These are phyloP conservation scores for Brassica hybrid DNA, from an alignment of 441 rosid species.

Conservation along the genomic window DNA sequence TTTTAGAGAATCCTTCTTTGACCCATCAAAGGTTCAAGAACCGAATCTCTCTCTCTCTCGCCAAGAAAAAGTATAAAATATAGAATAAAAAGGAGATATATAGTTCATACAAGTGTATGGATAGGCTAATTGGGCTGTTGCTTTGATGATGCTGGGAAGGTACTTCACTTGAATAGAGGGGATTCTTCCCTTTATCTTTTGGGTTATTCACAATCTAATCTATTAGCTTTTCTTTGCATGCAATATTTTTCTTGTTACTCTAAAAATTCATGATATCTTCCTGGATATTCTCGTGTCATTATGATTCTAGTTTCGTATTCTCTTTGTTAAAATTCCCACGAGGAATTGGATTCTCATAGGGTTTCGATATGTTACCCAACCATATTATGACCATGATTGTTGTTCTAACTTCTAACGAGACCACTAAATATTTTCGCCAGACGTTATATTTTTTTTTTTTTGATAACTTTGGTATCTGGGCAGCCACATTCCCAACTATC, in stretches of 20 bases:
- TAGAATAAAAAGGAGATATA: neutral
- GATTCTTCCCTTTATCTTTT: slow-evolving; percentile 50
- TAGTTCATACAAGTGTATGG: slow-evolving; percentile 26
- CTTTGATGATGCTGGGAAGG: slow-evolving; percentile 71
- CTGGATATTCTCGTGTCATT: slow-evolving; percentile 42
- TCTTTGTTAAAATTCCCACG: slow-evolving; percentile 35
- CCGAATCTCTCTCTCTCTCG: slow-evolving; percentile 41
- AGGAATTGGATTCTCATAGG: slow-evolving; percentile 42
- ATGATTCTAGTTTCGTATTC: slow-evolving; percentile 32
- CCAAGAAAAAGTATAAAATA: slow-evolving; percentile 23
- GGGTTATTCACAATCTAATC: slow-evolving; percentile 39
- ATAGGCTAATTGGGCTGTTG: slow-evolving; percentile 46
- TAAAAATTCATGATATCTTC: slow-evolving; percentile 41
- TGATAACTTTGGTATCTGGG: too few relatives aligned
- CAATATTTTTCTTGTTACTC: slow-evolving; percentile 37
- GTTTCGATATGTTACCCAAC: slow-evolving; percentile 27
- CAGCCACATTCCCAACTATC: too few relatives aligned
- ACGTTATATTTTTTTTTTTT: neutral
- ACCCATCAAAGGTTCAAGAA: slow-evolving; percentile 48
- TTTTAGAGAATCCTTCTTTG: slow-evolving; percentile 69
- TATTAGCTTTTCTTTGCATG: slow-evolving; percentile 38
- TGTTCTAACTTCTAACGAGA: slow-evolving; percentile 9
- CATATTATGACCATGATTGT: slow-evolving; percentile 16
- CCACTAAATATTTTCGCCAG: neutral
- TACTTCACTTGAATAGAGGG: slow-evolving; percentile 38